Evolutionary conservation across 768 basidiomycete species (phyloP).

Genomic region (Boletus sensibilis): DNA sequence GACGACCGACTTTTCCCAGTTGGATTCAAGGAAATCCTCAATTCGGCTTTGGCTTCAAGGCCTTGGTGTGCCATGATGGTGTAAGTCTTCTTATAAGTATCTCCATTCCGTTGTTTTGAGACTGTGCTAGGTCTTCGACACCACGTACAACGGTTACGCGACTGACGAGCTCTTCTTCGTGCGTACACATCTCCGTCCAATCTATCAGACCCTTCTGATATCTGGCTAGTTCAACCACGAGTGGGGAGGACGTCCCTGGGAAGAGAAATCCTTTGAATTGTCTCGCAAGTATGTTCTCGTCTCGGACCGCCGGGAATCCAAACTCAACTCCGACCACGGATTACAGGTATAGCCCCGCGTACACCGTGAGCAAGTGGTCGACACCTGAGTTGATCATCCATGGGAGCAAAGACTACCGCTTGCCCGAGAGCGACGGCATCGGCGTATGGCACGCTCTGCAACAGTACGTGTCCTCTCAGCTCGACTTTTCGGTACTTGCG

Average conservation of each 20-base stretch:
- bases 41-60: conserved; percentile 85
- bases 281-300: conserved; percentile 50
- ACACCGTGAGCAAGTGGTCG: conserved; percentile 81
- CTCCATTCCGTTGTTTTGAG: neutral
- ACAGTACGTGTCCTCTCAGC: conserved; percentile 50
- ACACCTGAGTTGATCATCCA: conserved; percentile 86
- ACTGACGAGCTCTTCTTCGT: conserved; percentile 94
- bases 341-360: conserved; percentile 69
- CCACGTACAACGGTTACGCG: conserved; percentile 75
- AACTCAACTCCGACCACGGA: neutral
- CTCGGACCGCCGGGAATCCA: neutral
- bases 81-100: conserved; percentile 40
- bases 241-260: conserved; percentile 84
- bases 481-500: neutral
- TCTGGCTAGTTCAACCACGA: conserved; percentile 73
- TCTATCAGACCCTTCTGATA: neutral
- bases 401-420: conserved; percentile 83
- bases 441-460: conserved; percentile 83
- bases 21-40: conserved; percentile 97
- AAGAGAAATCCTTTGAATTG: conserved; percentile 50
- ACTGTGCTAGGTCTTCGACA: conserved; percentile 62
- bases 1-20: conserved; percentile 39
- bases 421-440: conserved; percentile 84
- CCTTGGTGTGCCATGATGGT: conserved; percentile 90
- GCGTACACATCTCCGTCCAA: conserved; percentile 27